These are phyloP conservation scores for Gloeopeniophorella convolvens DNA, from an alignment of 768 basidiomycete species.

Conservation along the genomic window DNA sequence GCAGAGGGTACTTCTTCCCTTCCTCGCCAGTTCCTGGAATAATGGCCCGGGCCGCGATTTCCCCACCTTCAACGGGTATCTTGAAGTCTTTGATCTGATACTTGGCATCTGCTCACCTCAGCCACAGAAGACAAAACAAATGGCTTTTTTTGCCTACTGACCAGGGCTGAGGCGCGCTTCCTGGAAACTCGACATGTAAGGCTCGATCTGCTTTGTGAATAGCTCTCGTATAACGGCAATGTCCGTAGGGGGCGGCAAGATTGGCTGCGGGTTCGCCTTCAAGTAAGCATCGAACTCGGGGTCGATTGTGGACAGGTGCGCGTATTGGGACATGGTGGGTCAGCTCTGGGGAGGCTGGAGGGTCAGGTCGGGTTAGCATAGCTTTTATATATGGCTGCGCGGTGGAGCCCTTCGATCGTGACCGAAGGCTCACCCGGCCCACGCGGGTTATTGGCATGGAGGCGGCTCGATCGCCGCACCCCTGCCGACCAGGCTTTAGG, in stretches of 20 bases:
- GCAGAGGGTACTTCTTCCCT: background rate
- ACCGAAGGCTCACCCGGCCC: too few relatives aligned
- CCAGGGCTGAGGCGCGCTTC: background rate
- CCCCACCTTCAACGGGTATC: constrained; percentile 5
- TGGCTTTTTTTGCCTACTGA: background rate
- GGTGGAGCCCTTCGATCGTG: too few relatives aligned
- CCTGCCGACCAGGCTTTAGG: too few relatives aligned
- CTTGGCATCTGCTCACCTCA: background rate
- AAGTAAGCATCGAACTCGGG: background rate
- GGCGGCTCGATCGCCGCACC: too few relatives aligned
- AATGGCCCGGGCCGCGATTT: background rate
- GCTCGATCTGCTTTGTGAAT: background rate
- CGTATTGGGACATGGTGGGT: background rate
- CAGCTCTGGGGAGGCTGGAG: too few relatives aligned
- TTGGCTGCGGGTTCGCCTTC: background rate
- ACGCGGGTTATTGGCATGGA: too few relatives aligned
- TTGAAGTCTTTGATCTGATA: constrained; percentile 2
- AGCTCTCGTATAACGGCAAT: background rate
- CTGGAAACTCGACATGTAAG: background rate
- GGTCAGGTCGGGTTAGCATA: too few relatives aligned
- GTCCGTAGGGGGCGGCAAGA: background rate
- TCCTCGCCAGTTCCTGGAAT: background rate
- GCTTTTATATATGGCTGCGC: too few relatives aligned
- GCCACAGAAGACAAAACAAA: background rate
- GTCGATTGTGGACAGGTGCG: background rate